Base-by-base conservation (phyloP, 2,329 filamentous ascomycete genomes). In the Huntiella abstrusa region DNA sequence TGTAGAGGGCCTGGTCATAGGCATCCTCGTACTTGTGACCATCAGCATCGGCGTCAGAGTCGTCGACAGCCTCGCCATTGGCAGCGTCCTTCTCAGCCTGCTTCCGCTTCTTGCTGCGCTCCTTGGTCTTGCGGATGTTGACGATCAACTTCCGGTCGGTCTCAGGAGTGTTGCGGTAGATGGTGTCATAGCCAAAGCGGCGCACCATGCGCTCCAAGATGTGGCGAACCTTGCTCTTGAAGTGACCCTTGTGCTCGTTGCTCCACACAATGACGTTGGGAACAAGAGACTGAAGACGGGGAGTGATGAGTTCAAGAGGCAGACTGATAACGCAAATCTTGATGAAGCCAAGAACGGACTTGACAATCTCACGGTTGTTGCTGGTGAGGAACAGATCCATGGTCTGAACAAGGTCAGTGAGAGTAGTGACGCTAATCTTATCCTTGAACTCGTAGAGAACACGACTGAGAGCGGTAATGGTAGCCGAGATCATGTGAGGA, bases 171-270 rank as follows among this genome's bases (percentile, higher is more conserved):
- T 83, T 70, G 53, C 75, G 74, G 62, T 91, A 83, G 10, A 98
- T 74, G 28, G 75, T 63, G 2, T 88, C 80, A 40, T 82, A 81
- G 41, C 91, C 87, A 57, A 95, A 96, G 48, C 88, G 77, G 41
- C 88, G 77, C 16, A 96, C 81, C 72, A 95, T 85, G 45, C 91
- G 77, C 64, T 98, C 91, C 12, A 98, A 67, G 52, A 98, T 96
- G 58, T 95, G 87, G 75, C 95, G 96, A 54, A 98, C 87, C 68
- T 96, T 98, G 43, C 83, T 80, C 57, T 88, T 85, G 66, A 98
- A 91, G 59, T 93, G 86, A 10, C 86, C 86, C 66, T 96, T 96
- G 68, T 98, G 92, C 63, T 98, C 91, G 61, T 95, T 85, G 58
- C 83, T 87, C 88, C 91, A 98, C 37, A 87, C 77, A 69, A 96